A percentile compares a stretch with the other conserved stretches of the same genome.
These are phyloP conservation scores for Rhizopogon rudus DNA, from an alignment of 768 basidiomycete species.

Conservation along the genomic window DNA sequence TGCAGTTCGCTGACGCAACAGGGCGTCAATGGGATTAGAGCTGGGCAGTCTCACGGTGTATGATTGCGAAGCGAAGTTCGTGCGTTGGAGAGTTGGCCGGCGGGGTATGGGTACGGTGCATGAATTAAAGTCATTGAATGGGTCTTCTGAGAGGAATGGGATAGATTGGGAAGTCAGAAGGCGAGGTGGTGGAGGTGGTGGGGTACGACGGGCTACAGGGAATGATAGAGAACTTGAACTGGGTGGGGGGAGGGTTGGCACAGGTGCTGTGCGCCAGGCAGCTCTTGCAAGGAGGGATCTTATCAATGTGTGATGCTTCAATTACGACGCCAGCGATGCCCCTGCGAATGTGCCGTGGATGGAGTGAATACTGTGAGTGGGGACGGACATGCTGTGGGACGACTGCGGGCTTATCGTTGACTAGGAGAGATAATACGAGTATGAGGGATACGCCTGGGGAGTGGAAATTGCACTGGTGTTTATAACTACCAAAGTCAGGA, in stretches of 20 bases:
- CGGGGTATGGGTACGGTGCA: constrained; percentile 8
- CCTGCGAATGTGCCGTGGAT: constrained; percentile 28
- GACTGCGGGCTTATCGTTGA: constrained; percentile 8
- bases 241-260: constrained; percentile 6
- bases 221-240: constrained; percentile 4
- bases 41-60: constrained; percentile 21
- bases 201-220: constrained; percentile 6
- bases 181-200: constrained; percentile 8
- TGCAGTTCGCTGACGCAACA: constrained; percentile 27
- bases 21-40: constrained; percentile 13
- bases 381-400: constrained; percentile 16
- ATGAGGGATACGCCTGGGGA: not conserved
- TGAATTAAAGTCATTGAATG: constrained; percentile 21
- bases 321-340: constrained; percentile 24
- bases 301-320: constrained; percentile 10
- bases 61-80: constrained; percentile 23
- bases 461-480: not conserved
- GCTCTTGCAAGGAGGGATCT: constrained; percentile 17
- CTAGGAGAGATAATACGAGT: constrained; percentile 2
- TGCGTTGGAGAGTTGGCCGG: constrained; percentile 17
- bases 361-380: constrained; percentile 24
- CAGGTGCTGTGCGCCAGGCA: constrained; percentile 20
- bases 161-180: constrained; percentile 11
- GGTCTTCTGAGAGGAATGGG: constrained; percentile 20
- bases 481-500: not conserved